Base-by-base conservation (phyloP, 495 filamentous ascomycete genomes). In the Rusavskia elegans region DNA sequence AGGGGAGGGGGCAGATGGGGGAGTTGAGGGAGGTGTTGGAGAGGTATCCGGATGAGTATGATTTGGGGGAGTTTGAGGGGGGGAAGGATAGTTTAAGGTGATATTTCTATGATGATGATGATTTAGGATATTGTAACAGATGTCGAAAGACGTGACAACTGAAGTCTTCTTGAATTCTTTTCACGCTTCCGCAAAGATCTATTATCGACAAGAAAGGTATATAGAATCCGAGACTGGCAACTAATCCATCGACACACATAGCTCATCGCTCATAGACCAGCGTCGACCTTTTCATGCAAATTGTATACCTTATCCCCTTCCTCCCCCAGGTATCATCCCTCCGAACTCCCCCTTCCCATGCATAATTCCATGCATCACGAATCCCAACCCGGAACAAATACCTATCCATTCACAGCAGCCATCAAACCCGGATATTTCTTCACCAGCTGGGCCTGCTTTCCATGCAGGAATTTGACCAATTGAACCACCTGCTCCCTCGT, bases 31-130 rank as follows among this genome's bases (percentile, higher is more conserved):
- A 76, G 2, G 71, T 94, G 42, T 55, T 99, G 27, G 81, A 89
- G 61, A 80, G 76, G 57, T 99, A 96, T 72, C 90, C 92, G 0
- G 79, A 83, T 10, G 92, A 99, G 70, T 99, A 99, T 68, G 87
- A 97, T 63, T 51, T 93, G 30, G 75, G 72, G 35, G 77, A 80
- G 51, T 90, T 78, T 68, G 83, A 95, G 61, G 82, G 75, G 37
- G 89, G 89, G 2, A 76, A 76, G 32, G 80, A 84, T 14, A 85
- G 81, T 46, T 60, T 90, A 45, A 35, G 17, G 5, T 46, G 44
- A 46, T 25, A 3, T 45, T 19, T n/a, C n/a, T 39, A 27, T 6
- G 4, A 27, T 27, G 25, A 27, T 6, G 7, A 27, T 35, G 32
- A 1, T 11, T 10, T 35, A 11, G 10, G 32, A 5, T 5, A 14